phyloP scores from a whole-genome alignment of 257 asterid genomes.

The Lycium barbarum region DNA sequence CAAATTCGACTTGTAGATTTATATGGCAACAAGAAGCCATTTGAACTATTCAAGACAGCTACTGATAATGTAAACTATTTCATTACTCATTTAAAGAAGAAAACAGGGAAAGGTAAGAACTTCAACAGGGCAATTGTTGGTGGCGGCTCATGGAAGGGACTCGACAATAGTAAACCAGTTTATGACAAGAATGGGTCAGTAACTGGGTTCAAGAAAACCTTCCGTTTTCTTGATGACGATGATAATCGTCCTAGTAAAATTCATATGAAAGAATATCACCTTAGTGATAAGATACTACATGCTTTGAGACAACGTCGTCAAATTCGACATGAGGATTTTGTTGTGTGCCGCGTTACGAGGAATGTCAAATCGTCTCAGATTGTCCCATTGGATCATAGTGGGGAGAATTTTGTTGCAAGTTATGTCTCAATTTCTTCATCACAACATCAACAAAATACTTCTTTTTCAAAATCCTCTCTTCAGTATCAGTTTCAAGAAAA shows the following conservation, averaged over 20 bases:
- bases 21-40: neutral
- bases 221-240: neutral
- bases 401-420: neutral
- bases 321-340: neutral
- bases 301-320: neutral
- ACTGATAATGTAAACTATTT: too few species aligned
- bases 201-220: neutral
- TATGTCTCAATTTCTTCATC: neutral
- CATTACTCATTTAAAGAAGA: neutral
- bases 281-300: neutral
- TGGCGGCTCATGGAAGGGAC: neutral
- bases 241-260: neutral
- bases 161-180: neutral
- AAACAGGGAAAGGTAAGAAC: neutral
- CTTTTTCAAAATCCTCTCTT: too few species aligned
- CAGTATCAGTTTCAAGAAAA: neutral
- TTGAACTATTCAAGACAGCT: neutral
- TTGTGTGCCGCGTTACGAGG: neutral
- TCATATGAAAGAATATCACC: neutral
- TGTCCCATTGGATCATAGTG: neutral
- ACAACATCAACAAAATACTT: neutral
- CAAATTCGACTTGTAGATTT: neutral
- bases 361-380: neutral
- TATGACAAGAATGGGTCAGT: neutral
- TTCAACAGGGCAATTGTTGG: neutral